Conservation (phyloP, 257 asterid species). For the Petrea volubilis region DNA sequence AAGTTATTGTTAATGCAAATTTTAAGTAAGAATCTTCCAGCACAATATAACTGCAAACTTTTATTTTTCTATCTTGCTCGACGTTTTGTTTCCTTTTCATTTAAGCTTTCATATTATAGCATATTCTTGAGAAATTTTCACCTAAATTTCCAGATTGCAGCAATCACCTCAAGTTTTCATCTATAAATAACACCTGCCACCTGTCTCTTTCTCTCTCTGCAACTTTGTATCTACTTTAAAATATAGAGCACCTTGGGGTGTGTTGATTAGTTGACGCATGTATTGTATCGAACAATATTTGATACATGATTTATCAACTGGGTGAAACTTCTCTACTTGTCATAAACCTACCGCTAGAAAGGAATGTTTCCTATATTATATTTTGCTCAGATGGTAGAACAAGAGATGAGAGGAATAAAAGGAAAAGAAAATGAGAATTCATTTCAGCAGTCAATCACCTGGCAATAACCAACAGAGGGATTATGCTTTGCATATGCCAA, state of each 20-base stretch:
- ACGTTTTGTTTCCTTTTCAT: constrained; percentile 1
- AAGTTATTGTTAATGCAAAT: not conserved
- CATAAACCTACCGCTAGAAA: not conserved
- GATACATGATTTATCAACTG: not conserved
- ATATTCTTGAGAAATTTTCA: not conserved
- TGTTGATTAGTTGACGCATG: not conserved
- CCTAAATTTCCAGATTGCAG: constrained; percentile 5
- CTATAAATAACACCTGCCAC: not conserved
- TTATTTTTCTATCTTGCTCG: not conserved
- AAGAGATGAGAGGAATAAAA: not conserved
- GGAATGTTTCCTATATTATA: not conserved
- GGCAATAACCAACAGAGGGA: constrained; percentile 95
- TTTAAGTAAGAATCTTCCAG: constrained; percentile 12
- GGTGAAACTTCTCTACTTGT: not conserved
- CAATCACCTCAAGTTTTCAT: constrained; percentile 3
- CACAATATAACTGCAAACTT: not conserved
- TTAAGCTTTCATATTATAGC: not conserved
- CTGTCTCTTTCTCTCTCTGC: not conserved
- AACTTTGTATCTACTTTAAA: constrained; percentile 6
- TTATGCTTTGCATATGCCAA: constrained; percentile 87
- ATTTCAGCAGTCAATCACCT: constrained; percentile 48
- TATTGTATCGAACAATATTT: not conserved
- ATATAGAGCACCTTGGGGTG: not conserved
- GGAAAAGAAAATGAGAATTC: constrained; percentile 17
- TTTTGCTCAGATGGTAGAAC: not conserved